Evolutionary conservation across 108 stramenopile species (phyloP).

Genomic region (Chaetoceros muelleri): DNA sequence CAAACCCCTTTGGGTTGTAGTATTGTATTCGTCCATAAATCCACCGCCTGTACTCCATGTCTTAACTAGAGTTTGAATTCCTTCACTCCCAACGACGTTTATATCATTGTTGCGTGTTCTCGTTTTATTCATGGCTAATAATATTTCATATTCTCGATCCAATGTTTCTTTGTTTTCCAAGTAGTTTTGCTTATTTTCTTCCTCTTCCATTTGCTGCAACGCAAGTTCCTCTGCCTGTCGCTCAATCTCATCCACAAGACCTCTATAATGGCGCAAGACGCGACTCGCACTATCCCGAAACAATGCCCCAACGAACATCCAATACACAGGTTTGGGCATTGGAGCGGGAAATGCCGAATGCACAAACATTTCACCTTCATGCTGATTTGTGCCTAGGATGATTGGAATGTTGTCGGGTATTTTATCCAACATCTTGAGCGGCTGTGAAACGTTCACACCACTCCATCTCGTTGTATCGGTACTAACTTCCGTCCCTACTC

Average conservation of each 20-base stretch:
- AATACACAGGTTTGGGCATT: conserved; percentile 74
- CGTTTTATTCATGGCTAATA: conserved; percentile 23
- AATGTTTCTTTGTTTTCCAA: conserved; percentile 36
- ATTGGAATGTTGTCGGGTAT: conserved; percentile 62
- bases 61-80: conserved; percentile 16
- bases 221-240: conserved; percentile 38
- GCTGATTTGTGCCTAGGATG: conserved; percentile 59
- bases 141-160: conserved; percentile 32
- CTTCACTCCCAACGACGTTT: conserved; percentile 1
- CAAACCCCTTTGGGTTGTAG: background rate
- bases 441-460: conserved; percentile 62
- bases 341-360: conserved; percentile 64
- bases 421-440: conserved; percentile 34
- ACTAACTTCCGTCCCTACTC: background rate
- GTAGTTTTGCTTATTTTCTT: conserved; percentile 40
- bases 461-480: conserved; percentile 30
- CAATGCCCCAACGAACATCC: conserved; percentile 72
- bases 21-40: background rate
- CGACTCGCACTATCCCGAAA: conserved; percentile 54
- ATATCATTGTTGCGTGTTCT: background rate
- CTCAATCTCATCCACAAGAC: conserved; percentile 40
- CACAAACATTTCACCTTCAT: conserved; percentile 84
- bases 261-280: conserved; percentile 52
- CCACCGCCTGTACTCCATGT: conserved; percentile 31
- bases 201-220: conserved; percentile 34